Base-by-base conservation (phyloP, 345 rosid genomes). In the Lumnitzera racemosa region DNA sequence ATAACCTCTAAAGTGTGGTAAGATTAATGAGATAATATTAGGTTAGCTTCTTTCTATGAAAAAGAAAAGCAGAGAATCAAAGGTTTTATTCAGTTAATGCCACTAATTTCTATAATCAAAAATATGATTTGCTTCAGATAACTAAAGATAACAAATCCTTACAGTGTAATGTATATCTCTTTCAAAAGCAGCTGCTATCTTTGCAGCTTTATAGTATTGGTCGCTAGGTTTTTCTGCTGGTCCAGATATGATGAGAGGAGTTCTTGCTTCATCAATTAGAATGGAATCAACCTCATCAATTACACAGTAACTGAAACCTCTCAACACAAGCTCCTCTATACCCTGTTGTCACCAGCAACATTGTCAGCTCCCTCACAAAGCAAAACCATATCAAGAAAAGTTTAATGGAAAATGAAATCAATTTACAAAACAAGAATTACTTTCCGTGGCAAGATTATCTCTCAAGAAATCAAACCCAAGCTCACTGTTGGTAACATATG, bases 371-470 rank as follows among this genome's bases (percentile, higher is more conserved):
- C 48, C 57, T n/a, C 12, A 51, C 47, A 59, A 65, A 47, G 59
- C 13, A 46, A 17, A 49, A 27, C 47, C 52, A 31, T 46, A 67
- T 29, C 29, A 29, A 57, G 61, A 46, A 57, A 56, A 60, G 25
- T 27, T 12, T 2, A 24, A 72, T 62, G 55, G 56, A 67, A 67
- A 67, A 23, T 24, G 64, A 64, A 48, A 67, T 15, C 11, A 36
- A 36, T 36, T 36, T 36, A 36, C 7, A 9, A 73, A 62, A 78
- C 62, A 83, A 87, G 80, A 81, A 81, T 81, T 89, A 89, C 96
- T 92, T 87, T 89, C 98, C 96, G 91, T 89, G 91, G 98, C 98
- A 82, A 92, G 96, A 81, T 92, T 92, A 72, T 92, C 98, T 78
- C 98, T 83, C 74, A 92, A 76, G 65, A 68, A 89, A 73, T 92